Conservation (phyloP, 2,329 filamentous ascomycete species). For the Trichoderma polysporum region DNA sequence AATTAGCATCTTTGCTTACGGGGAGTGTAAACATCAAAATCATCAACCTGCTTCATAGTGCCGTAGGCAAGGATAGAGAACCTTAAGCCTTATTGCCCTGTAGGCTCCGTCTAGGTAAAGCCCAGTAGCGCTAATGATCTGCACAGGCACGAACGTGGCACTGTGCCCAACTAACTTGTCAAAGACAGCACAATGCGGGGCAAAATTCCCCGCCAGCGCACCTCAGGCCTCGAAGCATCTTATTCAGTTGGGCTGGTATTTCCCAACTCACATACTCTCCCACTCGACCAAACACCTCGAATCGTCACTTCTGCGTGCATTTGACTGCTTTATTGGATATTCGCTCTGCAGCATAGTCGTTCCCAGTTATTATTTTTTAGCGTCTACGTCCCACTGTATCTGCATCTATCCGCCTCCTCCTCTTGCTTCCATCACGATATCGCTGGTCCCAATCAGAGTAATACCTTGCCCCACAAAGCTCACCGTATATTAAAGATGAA, state of each 20-base stretch:
- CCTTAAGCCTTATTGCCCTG: background rate
- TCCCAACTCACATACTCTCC: background rate
- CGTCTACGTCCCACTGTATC: background rate
- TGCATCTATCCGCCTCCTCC: background rate
- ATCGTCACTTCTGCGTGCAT: background rate
- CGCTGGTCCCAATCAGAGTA: conserved; percentile 19
- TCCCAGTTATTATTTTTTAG: background rate
- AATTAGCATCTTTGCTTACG: background rate
- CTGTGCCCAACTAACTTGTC: too few species aligned
- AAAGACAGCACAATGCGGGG: background rate
- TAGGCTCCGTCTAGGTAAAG: background rate
- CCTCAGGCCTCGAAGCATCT: background rate
- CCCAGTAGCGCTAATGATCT: background rate
- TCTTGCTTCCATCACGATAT: background rate
- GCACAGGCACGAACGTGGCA: background rate
- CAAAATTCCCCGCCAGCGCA: background rate
- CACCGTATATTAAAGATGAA: conserved; percentile 49
- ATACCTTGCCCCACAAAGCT: conserved; percentile 26
- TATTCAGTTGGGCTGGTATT: background rate
- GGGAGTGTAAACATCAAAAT: background rate
- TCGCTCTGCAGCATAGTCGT: background rate
- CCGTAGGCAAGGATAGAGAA: background rate
- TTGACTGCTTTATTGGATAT: background rate
- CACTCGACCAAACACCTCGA: background rate
- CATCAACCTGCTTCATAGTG: background rate